phyloP scores from a whole-genome alignment of 2,329 filamentous ascomycete species.

The Diaporthe ampelina region DNA sequence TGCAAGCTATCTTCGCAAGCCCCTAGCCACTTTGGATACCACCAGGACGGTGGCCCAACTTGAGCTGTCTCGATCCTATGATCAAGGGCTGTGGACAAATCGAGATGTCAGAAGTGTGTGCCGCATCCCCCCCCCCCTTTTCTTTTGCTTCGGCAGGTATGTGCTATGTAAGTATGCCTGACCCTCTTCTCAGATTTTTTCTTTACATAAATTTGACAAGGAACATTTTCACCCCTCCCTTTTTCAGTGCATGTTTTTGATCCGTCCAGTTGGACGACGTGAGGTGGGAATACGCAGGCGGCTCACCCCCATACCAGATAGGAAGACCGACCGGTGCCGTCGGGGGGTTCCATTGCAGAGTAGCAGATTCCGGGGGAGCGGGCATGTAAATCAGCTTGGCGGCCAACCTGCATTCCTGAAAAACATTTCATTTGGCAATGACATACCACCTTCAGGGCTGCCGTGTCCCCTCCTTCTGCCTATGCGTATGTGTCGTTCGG shows the following conservation, averaged over 20 bases:
- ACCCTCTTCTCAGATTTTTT: too few species aligned
- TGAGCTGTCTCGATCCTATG: background rate
- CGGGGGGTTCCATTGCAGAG: constrained; percentile 12
- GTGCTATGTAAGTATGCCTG: too few species aligned
- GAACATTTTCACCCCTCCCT: too few species aligned
- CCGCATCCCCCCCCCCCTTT: too few species aligned
- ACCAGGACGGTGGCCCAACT: background rate
- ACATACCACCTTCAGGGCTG: background rate
- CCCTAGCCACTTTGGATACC: background rate
- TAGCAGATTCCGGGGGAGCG: constrained; percentile 12
- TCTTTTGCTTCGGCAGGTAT: too few species aligned
- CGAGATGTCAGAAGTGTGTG: too few species aligned
- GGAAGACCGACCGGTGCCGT: background rate
- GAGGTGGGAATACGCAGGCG: background rate
- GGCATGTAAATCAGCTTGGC: background rate
- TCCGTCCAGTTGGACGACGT: background rate
- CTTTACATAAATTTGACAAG: too few species aligned
- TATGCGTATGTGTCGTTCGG: background rate
- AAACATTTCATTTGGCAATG: background rate
- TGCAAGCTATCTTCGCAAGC: background rate
- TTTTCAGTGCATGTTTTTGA: background rate
- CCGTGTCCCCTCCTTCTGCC: background rate
- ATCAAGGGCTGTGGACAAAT: background rate
- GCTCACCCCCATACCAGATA: background rate
- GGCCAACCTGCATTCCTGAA: background rate